Percentiles rank a stretch among this genome's conserved stretches.
Conservation (phyloP, 441 rosid species). For the Melastoma candidum region DNA sequence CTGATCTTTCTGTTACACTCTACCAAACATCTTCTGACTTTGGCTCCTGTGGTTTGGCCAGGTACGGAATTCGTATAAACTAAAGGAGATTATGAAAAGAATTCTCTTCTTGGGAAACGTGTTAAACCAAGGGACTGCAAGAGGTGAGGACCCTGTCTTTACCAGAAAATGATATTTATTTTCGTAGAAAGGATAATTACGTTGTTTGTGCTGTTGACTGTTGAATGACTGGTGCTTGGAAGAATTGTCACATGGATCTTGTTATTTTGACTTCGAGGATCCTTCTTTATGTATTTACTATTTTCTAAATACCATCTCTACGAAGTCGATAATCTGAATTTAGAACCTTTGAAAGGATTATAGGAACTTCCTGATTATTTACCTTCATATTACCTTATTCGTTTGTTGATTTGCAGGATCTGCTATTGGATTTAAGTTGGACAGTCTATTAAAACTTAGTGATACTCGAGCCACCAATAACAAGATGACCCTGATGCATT, state of each 20-base stretch:
- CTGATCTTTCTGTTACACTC: neutral
- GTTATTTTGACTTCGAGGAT: no score
- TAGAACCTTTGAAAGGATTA: neutral
- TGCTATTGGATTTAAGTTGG: constrained; percentile 91
- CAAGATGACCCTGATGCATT: constrained; percentile 99
- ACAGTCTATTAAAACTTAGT: constrained; percentile 92
- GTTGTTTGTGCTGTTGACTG: no score
- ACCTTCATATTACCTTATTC: neutral
- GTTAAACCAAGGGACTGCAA: constrained; percentile 90
- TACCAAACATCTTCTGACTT: constrained; percentile 1
- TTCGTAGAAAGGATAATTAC: neutral
- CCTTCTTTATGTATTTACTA: no score
- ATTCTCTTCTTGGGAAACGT: constrained; percentile 92
- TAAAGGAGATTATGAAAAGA: constrained; percentile 84
- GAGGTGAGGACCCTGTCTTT: constrained; percentile 45
- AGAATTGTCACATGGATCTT: no score
- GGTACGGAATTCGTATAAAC: constrained; percentile 66
- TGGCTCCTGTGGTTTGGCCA: constrained; percentile 20
- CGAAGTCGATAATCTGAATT: no score
- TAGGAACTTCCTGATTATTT: constrained; percentile 6
- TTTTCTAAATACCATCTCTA: no score
- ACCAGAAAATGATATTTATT: constrained; percentile 7
- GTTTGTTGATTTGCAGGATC: constrained; percentile 48
- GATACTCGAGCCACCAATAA: constrained; percentile 80
- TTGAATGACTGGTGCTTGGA: no score